These are phyloP conservation scores for Dactylonectria macrodidyma DNA, from an alignment of 2,329 filamentous ascomycete genomes.

Conservation along the genomic window DNA sequence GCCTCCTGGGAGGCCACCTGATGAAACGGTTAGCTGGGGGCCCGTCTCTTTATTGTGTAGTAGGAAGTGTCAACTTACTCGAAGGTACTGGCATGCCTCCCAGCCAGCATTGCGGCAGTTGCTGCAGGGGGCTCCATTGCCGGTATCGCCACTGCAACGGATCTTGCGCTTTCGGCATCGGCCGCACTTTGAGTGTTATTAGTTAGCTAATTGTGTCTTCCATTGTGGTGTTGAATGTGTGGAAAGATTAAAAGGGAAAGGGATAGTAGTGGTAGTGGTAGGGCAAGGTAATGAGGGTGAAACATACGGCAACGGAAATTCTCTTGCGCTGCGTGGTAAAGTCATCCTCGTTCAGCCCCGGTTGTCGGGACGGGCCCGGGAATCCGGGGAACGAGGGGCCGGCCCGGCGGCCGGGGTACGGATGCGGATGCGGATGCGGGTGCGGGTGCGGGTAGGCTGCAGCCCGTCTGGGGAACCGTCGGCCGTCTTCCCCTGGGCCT, in stretches of 20 bases:
- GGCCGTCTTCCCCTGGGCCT: constrained; percentile 34
- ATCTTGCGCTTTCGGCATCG: constrained; percentile 96
- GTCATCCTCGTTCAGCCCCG: constrained; percentile 56
- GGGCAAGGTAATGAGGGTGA: constrained; percentile 1
- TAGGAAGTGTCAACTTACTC: constrained; percentile 67
- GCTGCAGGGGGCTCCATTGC: constrained; percentile 81
- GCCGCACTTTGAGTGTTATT: constrained; percentile 74
- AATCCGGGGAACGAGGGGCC: constrained; percentile 34
- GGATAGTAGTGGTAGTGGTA: background rate
- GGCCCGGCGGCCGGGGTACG: constrained; percentile 43
- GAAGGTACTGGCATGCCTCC: constrained; percentile 82
- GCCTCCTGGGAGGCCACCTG: constrained; percentile 54
- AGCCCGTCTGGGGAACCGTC: constrained; percentile 36
- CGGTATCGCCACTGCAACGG: constrained; percentile 88
- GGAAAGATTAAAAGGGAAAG: background rate
- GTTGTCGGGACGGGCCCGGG: constrained; percentile 27
- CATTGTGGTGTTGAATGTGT: too few relatives aligned
- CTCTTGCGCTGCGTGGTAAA: constrained; percentile 67
- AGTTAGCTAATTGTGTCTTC: constrained; percentile 36
- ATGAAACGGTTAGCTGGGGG: background rate
- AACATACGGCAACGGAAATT: constrained; percentile 72
- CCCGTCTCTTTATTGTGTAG: background rate
- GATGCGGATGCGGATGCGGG: constrained; percentile 28
- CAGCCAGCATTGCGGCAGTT: constrained; percentile 85
- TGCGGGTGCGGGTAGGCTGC: constrained; percentile 39